These are phyloP conservation scores for Colletotrichum destructivum DNA, from an alignment of 2,329 filamentous ascomycete genomes.

Conservation along the genomic window DNA sequence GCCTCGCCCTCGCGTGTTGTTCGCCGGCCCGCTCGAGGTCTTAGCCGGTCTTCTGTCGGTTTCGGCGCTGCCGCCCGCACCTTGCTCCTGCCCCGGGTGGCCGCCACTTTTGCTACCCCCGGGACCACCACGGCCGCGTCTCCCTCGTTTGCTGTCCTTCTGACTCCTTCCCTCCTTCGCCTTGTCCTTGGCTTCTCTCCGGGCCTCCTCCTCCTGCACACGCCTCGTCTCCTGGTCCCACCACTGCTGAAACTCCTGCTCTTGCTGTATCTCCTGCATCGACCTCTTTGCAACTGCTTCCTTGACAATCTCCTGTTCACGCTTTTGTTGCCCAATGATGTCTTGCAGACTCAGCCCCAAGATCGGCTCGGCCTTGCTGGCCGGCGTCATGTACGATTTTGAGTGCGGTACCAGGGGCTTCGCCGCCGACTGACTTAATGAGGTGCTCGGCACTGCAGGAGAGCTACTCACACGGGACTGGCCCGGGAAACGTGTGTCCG, in stretches of 20 bases:
- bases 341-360: slow-evolving; percentile 85
- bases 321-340: slow-evolving; percentile 89
- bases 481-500: slow-evolving; percentile 75
- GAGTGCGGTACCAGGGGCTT: slow-evolving; percentile 71
- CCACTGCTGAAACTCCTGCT: slow-evolving; percentile 97
- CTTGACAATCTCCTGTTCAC: slow-evolving; percentile 85
- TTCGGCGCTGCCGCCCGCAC: slow-evolving; percentile 13
- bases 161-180: slow-evolving; percentile 58
- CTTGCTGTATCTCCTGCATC: slow-evolving; percentile 94
- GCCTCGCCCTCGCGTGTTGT: slow-evolving; percentile 28
- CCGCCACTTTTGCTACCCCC: slow-evolving; percentile 20
- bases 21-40: slow-evolving; percentile 17
- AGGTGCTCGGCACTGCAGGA: slow-evolving; percentile 47
- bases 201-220: slow-evolving; percentile 74
- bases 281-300: slow-evolving; percentile 91
- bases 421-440: slow-evolving; percentile 50
- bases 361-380: slow-evolving; percentile 73
- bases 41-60: slow-evolving; percentile 11
- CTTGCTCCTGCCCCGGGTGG: slow-evolving; percentile 11
- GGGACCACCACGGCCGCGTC: slow-evolving; percentile 49
- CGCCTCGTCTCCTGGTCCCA: slow-evolving; percentile 89
- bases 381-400: slow-evolving; percentile 70
- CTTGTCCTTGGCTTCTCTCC: slow-evolving; percentile 58
- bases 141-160: slow-evolving; percentile 34
- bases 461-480: slow-evolving; percentile 62